These are phyloP conservation scores for Medicago lupulina DNA, from an alignment of 306 rosid species.

Conservation along the genomic window DNA sequence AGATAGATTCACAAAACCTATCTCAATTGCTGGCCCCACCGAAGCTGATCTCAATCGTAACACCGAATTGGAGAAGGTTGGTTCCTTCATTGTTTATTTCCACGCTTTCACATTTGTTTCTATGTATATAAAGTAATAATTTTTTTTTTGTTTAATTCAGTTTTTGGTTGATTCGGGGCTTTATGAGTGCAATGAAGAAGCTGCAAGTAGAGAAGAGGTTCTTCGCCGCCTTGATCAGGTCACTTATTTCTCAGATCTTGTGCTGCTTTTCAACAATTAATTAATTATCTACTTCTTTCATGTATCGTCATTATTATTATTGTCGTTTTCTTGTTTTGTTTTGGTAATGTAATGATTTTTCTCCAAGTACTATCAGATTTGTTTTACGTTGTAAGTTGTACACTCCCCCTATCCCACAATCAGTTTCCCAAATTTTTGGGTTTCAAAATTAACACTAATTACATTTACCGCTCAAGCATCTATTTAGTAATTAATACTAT, in stretches of 20 bases:
- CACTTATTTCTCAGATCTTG: conserved; percentile 23
- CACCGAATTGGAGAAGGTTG: conserved; percentile 73
- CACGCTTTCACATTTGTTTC: not conserved
- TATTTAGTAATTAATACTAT: no score
- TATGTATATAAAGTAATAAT: not conserved
- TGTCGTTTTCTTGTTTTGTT: not conserved
- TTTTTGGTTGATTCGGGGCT: conserved; percentile 81
- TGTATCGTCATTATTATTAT: not conserved
- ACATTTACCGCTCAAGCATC: not conserved
- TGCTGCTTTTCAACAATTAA: conserved; percentile 2
- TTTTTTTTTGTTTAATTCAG: conserved; percentile 41
- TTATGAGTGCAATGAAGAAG: conserved; percentile 74
- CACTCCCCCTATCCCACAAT: not conserved
- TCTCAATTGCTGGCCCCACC: conserved; percentile 82
- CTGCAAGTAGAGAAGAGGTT: conserved; percentile 72
- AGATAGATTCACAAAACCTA: conserved; percentile 71
- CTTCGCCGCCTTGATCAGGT: conserved; percentile 80
- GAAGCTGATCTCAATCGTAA: conserved; percentile 75
- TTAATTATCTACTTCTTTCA: not conserved
- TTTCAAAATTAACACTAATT: not conserved
- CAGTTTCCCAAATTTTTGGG: not conserved
- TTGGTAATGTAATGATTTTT: not conserved
- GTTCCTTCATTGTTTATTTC: conserved; percentile 5
- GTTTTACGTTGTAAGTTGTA: not conserved
- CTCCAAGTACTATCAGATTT: conserved; percentile 19